Conservation (phyloP, 768 basidiomycete genomes). For the Leccinum imitatum region DNA sequence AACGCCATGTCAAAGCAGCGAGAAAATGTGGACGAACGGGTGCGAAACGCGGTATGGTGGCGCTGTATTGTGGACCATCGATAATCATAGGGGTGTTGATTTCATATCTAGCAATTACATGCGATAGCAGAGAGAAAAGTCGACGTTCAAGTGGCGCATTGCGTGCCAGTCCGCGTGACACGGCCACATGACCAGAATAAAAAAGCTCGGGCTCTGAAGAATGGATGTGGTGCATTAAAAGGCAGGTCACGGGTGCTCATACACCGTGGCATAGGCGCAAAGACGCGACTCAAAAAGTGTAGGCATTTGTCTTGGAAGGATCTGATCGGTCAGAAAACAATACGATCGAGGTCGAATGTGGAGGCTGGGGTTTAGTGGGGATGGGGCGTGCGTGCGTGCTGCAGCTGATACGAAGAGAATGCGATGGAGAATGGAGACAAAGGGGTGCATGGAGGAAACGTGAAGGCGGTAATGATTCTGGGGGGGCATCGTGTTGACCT, state of each 20-base stretch:
- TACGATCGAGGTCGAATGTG: conserved; percentile 3
- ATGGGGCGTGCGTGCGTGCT: conserved; percentile 5
- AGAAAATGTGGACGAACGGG: conserved; percentile 14
- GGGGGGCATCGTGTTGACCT: conserved; percentile 1
- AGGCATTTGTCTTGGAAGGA: conserved; percentile 8
- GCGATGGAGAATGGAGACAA: conserved; percentile 20
- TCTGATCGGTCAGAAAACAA: conserved; percentile 17
- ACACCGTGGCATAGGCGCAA: conserved; percentile 11
- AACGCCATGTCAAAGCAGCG: background rate
- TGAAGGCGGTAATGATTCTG: conserved; percentile 26
- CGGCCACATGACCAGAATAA: background rate
- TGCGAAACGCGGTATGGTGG: conserved; percentile 9
- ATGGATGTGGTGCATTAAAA: conserved; percentile 16
- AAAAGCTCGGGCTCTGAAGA: conserved; percentile 8
- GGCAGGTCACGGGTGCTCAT: conserved; percentile 9
- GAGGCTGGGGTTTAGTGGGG: conserved; percentile 13
- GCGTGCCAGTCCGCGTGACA: conserved; percentile 8
- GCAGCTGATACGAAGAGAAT: conserved; percentile 15
- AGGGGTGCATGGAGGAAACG: conserved; percentile 20
- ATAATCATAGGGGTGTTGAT: conserved; percentile 27
- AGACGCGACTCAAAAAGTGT: background rate
- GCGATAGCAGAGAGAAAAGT: conserved; percentile 14
- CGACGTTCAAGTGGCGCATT: conserved; percentile 11
- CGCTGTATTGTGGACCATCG: conserved; percentile 13
- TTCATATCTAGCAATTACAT: conserved; percentile 28